Base-by-base conservation (phyloP, 2,329 filamentous ascomycete species). In the Trichoderma endophyticum region DNA sequence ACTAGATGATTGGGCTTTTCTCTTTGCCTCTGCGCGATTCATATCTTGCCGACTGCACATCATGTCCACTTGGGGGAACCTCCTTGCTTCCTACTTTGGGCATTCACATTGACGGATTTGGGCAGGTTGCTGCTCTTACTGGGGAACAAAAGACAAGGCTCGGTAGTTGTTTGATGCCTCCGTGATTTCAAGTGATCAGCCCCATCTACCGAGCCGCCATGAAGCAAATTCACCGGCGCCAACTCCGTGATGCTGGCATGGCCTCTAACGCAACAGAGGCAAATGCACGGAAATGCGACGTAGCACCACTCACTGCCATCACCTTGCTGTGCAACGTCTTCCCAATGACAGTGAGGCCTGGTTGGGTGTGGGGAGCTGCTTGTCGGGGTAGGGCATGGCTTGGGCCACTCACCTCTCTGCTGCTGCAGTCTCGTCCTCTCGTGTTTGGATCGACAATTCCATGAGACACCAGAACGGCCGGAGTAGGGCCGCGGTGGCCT, bases 401-500 rank as follows among this genome's bases (percentile, higher is more conserved):
- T 71, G 61, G 39, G 36, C 65, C 57, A 69, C 39, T 61, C 66
- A 62, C 39, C 56, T 60, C 56, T 48, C 36, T 26, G 28, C 56
- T 48, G 65, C 54, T 60, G 65, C 30, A 48, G 65, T 48, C 68
- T 61, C 24, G 66, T 61, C n/a, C 71, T 48, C 54, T 48, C 32
- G 72, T 61, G 71, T 59, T 64, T 73, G 73, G 78, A 79, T 77
- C 79, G 77, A 75, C 77, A 75, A 39, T 76, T 63, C 73, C 74
- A 75, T 76, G 77, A 80, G 77, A 79, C 76, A 70, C 54, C 72
- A 76, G 72, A 78, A 75, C 67, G 73, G 73, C 78, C 78, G 78
- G 75, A 78, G 77, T 75, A 79, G 76, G 75, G 77, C 78, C 78
- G 78, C 73, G 39, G 73, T 73, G 71, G 63, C 67, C 60, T 73